Evolutionary conservation across 176 grass and related monocot genomes (phyloP), one percentile per base, ranked within the genome.

Genomic region (Microstegium vimineum): DNA sequence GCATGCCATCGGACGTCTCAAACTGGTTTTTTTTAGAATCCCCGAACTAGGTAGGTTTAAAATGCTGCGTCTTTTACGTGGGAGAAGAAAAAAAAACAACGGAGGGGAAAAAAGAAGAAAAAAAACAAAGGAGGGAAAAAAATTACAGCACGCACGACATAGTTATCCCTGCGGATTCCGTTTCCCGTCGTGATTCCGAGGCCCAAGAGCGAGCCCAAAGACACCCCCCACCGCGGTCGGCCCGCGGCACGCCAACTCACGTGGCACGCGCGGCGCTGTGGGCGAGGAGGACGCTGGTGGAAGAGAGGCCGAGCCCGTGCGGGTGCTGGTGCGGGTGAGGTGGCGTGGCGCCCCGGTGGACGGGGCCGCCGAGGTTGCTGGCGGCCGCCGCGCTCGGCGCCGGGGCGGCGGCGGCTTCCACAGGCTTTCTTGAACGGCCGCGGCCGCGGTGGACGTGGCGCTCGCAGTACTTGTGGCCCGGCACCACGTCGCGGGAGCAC

Each of bases 381-480:
- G 17, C 40, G 4, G 67, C 22, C 3, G 27, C 28, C 64, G 27
- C 27, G 22, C 0, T 65, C n/a, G 67, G 46, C 46, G 85, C 27
- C 37, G 63, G 32, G 69, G 66, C 30, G 32, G 36, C 70, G 71
- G 79, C 69, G 64, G 57, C 77, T 91, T 98, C 96, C 96, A 95
- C 90, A 88, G 96, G 89, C 91, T 98, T 98, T 95, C 96, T 98
- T 93, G 96, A 93, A 93, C 96, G 96, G 82, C 92, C 89, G 77
- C 96, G 96, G 68, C 96, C 96, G 22, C 96, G 90, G 87, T 98
- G 96, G 81, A 98, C 89, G 85, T 98, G 96, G 0, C 96, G 90
- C 87, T 98, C 96, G 85, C 96, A 98, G 89, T 98, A 98, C 92
- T 98, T 98, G 89, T 98, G 96, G 6, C 89, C 93, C 14, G 87